These are phyloP conservation scores for Pythium aristosporum DNA, from an alignment of 352 stramenopile species.

Conservation along the genomic window DNA sequence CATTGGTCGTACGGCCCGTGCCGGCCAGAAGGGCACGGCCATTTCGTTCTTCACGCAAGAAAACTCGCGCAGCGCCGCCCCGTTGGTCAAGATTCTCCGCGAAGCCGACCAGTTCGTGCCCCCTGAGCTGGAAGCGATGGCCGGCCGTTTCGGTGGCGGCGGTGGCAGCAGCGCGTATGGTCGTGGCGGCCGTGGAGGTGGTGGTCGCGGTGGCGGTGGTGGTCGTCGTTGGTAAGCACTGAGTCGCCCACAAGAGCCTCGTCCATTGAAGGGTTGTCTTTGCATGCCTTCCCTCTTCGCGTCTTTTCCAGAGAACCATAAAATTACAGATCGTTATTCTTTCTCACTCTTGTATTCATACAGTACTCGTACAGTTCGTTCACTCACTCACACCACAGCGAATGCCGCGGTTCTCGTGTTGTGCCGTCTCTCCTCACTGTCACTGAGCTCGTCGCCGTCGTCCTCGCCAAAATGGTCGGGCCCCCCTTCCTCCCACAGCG, in stretches of 20 bases:
- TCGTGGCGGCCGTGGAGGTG: constrained; percentile 59
- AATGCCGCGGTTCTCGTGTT: not conserved
- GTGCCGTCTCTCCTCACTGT: not conserved
- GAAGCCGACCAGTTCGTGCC: constrained; percentile 91
- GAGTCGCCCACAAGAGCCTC: not conserved
- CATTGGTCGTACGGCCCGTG: constrained; percentile 98
- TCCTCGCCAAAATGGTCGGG: not conserved
- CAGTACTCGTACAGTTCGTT: too few species aligned
- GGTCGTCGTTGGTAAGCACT: constrained; percentile 48
- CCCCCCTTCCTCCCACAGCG: constrained; percentile 14
- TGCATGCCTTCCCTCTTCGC: not conserved
- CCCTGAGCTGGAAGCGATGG: constrained; percentile 70
- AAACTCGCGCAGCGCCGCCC: constrained; percentile 76
- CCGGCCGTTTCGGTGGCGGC: constrained; percentile 56
- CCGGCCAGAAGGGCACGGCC: constrained; percentile 92
- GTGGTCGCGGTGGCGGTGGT: constrained; percentile 33
- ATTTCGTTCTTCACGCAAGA: constrained; percentile 95
- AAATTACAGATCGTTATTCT: too few species aligned
- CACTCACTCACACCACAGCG: constrained; percentile 8
- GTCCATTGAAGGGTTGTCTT: not conserved
- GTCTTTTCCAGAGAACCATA: too few species aligned
- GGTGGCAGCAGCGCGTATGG: constrained; percentile 52
- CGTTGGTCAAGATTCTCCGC: constrained; percentile 88
- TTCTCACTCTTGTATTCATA: too few species aligned
- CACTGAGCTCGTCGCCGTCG: not conserved